Evolutionary conservation across 2,329 filamentous ascomycete species (phyloP), one percentile per base, ranked within the genome.

Genomic region (Ciborinia camelliae): DNA sequence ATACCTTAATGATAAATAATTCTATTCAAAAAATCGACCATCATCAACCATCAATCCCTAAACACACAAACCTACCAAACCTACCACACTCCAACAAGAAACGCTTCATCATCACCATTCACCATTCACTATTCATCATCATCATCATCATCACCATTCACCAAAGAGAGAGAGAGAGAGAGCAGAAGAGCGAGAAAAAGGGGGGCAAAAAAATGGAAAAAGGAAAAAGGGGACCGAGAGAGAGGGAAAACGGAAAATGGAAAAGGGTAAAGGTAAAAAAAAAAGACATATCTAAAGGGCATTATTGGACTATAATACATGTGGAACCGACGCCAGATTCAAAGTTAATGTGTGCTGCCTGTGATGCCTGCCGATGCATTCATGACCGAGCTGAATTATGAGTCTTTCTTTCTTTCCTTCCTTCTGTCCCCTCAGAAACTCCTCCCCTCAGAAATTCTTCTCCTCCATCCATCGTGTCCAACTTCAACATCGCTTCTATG

Each of bases 281-380:
- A 63, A 47, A 58, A 35, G 39, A 51, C 43, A 60, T 60, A 50
- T 63, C 61, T 63, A 58, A 63, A 58, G 41, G 50, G 61, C 61
- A 63, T 55, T 63, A 63, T 63, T 63, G 50, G 39, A 63, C 61
- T 63, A 63, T 63, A 47, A 58, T 63, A 63, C 61, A 63, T 37
- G 35, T 55, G 41, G 23, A 63, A 57, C 61, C 39, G 41, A 63
- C 61, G 61, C 61, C 61, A 63, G 61, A 63, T 57, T 63, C 52
- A 58, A 63, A n/a, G 51, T 55, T 63, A 53, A 63, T 20, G 39
- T 57, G 30, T 30, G 18, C 39, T 57, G 53, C n/a, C 51, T 37
- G 51, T 43, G 26, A 28, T 57, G 39, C 53, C 12, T 48, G 51
- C 52, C 51, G 51, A 50, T 63, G 61, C 51, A 58, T 55, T 63